Base-by-base conservation (phyloP, 2,329 filamentous ascomycete species). In the Corynespora cassiicola region DNA sequence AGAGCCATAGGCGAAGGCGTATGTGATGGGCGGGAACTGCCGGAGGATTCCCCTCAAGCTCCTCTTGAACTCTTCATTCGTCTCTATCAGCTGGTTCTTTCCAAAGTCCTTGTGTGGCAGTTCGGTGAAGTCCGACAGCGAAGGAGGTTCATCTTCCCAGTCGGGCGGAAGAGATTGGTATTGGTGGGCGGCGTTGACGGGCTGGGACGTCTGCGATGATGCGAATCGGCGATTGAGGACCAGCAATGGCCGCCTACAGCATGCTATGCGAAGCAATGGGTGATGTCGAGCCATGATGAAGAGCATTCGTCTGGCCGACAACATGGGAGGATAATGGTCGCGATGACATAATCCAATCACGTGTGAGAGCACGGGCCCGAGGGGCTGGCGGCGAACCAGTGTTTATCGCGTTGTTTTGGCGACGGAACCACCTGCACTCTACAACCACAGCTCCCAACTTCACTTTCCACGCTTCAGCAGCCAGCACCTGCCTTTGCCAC, bases 1-100 rank as follows among this genome's bases (percentile, higher is more conserved):
- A 5, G 92, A 97, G 15, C 94, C 94, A 63, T 99, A 99, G 2
- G 94, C 94, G 68, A 99, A 96, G 10, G 91, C 92, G 74, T 97
- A 97, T 39, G 91, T 84, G 52, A 99, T 95, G 0, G 94, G 92
- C 1, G 94, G 92, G 69, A 99, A 97, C 59, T 95, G 83, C 81
- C 90, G 94, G 15, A 96, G 75, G 50, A 97, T 88, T 57, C 90
- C 83, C 36, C 91, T 84, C 58, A 99, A 72, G 9, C 86, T 86
- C 68, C 96, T 88, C 63, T 96, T 96, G 69, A 97, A 94, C 66
- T 97, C 91, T 63, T 90, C 85, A 64, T 97, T 95, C 63, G 97
- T 95, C 36, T 70, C 57, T 77, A 97, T 95, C 71, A 97, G 88
- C 69, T 99, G 94, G 57, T 99, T 99, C 56, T 91, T 85, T 11